Base-by-base conservation (phyloP, 495 filamentous ascomycete genomes). In the Penicillium goetzii region DNA sequence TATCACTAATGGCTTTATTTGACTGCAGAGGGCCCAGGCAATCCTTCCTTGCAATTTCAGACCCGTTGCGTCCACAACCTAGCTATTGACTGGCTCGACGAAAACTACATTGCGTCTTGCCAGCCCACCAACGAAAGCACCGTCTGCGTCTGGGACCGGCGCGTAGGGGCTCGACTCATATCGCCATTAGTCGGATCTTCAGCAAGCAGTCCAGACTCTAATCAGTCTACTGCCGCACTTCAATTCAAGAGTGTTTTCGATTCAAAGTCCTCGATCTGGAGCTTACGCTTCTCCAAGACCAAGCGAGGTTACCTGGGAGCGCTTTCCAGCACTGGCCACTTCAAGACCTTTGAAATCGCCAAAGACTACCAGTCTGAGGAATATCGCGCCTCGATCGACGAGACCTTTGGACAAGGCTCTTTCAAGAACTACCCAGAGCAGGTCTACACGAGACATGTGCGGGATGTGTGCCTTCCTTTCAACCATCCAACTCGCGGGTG, bases 71-170 rank as follows among this genome's bases (percentile, higher is more conserved):
- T 93, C 45, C 91, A 97, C 69, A 96, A 97, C 64, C 75, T 98
- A 53, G 88, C 92, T 30, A 93, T 98, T 62, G 92, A 99, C 74
- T 90, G 89, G 66, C 82, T 89, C 12, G 92, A 98, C 73, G 88
- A 92, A 68, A 97, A 97, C 68, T 97, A 97, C 69, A 97, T 98
- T 74, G 91, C 93, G 0, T 96, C 93, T 7, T 92, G 90, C n/a
- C 86, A 86, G 12, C 78, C 90, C 74, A 72, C 86, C 69, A 76
- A 87, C 70, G 81, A 96, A 74, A 75, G 87, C 19, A 83, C 82
- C 3, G 84, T 98, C 58, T 90, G 89, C 64, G 83, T 98, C 17
- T 99, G 95, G 95, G 95, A 99, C 74, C 85, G 88, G 19, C 89
- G 95, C 15, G 88, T 87, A 51, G 84, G 87, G 10, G 70, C 80